Evolutionary conservation across 140 eudicot genomes (phyloP).

Genomic region (Oenanthe javanica): DNA sequence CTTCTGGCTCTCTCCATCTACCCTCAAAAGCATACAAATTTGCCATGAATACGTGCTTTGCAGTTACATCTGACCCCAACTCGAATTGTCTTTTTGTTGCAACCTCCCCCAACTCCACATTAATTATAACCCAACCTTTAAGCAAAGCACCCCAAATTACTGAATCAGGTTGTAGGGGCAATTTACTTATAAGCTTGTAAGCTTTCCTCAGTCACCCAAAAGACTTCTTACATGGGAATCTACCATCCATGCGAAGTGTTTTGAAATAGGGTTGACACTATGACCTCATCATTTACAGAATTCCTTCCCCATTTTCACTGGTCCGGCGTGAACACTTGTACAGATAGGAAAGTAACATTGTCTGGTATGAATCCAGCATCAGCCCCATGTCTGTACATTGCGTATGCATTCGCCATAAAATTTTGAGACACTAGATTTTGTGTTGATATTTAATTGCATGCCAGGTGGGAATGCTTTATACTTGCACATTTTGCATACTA

Average conservation of each 20-base stretch:
- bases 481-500: conserved; percentile 39
- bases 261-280: conserved; percentile 23
- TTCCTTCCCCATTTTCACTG: conserved; percentile 15
- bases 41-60: conserved; percentile 33
- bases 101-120: conserved; percentile 28
- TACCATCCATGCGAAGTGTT: conserved; percentile 42
- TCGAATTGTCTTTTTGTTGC: conserved; percentile 35
- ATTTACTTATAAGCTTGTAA: conserved; percentile 20
- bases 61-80: conserved; percentile 26
- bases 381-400: conserved; percentile 38
- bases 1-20: conserved; percentile 29
- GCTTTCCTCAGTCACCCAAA: conserved; percentile 32
- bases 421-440: conserved; percentile 26
- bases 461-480: conserved; percentile 22
- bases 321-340: conserved; percentile 41
- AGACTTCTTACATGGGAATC: conserved; percentile 28
- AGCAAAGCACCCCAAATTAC: conserved; percentile 47
- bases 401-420: conserved; percentile 35
- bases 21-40: conserved; percentile 39
- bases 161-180: conserved; percentile 35
- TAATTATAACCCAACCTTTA: conserved; percentile 33
- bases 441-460: conserved; percentile 7
- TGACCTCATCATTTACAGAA: conserved; percentile 21
- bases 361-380: conserved; percentile 29
- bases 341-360: conserved; percentile 38